Evolutionary conservation across 345 rosid species (phyloP), one percentile per base, ranked within the genome.

Genomic region (Gossypium ekmanianum): DNA sequence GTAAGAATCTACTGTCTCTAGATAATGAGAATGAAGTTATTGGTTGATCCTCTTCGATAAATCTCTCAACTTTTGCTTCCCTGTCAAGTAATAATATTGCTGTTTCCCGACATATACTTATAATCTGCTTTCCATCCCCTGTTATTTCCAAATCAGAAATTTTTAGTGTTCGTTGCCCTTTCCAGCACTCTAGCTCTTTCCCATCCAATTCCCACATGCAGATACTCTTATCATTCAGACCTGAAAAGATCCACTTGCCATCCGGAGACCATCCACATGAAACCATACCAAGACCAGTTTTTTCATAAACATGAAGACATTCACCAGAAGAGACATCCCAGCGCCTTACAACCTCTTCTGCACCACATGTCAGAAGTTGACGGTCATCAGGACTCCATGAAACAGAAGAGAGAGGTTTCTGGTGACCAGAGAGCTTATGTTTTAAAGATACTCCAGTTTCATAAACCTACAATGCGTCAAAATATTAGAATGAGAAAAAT

Each of bases 221-320:
- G 62, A 89, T 83, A 80, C 86, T 85, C 80, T 77, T 86, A 67
- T 89, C 88, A 29, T 59, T 86, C 71, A 81, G 75, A 27, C 93
- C 91, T 41, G 86, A 79, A 74, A 83, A 81, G 76, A 89, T 77
- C 56, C 77, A 76, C 61, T 74, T 82, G 43, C 90, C 88, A 47
- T 87, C 83, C n/a, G 88, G 87, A 74, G 81, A 88, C 93, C 93
- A 89, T 14, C 85, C 91, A 48, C 93, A 89, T 14, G 91, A 89
- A 63, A 89, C 82, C 65, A 83, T 71, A 26, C 93, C 88, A 47
- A 79, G 48, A 54, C 90, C 87, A 29, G 73, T 65, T 78, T 86
- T 89, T 66, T 85, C 91, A 54, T 87, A 86, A 63, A 86, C 82
- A 69, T 73, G 83, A 68, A 86, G 87, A 78, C 90, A 89, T 67